Evolutionary conservation across 129 eudicot genomes (phyloP), one percentile per base, ranked within the genome.

Genomic region (Dittrichia graveolens): DNA sequence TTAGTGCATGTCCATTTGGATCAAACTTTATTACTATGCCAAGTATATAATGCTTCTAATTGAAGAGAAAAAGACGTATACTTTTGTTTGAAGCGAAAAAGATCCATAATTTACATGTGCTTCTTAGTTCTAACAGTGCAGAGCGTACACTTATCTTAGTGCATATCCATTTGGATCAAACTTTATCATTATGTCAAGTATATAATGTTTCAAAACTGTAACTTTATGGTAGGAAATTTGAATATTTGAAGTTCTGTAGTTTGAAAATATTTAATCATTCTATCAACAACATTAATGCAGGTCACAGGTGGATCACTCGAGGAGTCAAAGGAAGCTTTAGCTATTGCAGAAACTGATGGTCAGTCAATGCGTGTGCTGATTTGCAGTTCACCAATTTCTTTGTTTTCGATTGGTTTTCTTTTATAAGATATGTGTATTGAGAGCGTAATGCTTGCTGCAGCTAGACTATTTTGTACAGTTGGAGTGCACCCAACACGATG

Each of bases 401-500:
- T 40, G 39, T 71, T 50, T 69, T 60, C 5, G 47, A 69, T 59
- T 47, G 37, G 7, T 12, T 58, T 67, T 67, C 5, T 8, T 68
- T 12, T 42, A 5, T 42, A 13, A 43, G 38, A 56, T 59, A 14
- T 46, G 15, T 55, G 61, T 58, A 53, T 35, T 73, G 55, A 31
- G 38, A 24, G 54, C 57, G 61, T 44, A 18, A 47, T 81, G 37
- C 41, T 69, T 78, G 16, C 45, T 65, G 78, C 88, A 95, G 99
- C 91, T 58, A 81, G 99, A 70, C 88, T 95, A 67, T 91, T 86
- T 74, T 95, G 99, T 74, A 95, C 99, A 7, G 97, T 95, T 70
- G 99, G 99, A 68, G 99, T 95, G 75, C 97, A 95, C 81, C 99
- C 99, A 53, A 91, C 99, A 75, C 79, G 97, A 85, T 95, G 99